phyloP scores from a whole-genome alignment of 1,284 basidiomycete species.

The Apiotrichum laibachii region DNA sequence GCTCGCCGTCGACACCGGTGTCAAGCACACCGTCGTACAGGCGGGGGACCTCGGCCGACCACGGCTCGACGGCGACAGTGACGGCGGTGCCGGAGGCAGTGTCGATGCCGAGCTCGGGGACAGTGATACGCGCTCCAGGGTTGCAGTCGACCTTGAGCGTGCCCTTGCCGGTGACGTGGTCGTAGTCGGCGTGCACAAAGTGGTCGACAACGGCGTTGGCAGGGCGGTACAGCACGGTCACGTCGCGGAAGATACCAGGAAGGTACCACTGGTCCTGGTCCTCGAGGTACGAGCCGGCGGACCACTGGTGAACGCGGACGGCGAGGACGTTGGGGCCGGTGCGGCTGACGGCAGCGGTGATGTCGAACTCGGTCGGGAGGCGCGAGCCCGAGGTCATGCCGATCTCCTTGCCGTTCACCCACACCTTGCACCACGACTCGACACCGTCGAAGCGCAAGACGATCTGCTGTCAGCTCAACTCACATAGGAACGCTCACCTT shows the following conservation, averaged over 20 bases:
- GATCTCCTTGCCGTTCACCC: slow-evolving; percentile 25
- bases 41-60: slow-evolving; percentile 27
- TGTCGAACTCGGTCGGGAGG: slow-evolving; percentile 26
- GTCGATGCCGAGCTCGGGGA: slow-evolving; percentile 22
- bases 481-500: background rate
- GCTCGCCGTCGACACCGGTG: slow-evolving; percentile 17
- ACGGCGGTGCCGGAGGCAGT: slow-evolving; percentile 6
- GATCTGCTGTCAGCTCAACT: background rate
- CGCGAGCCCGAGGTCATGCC: slow-evolving; percentile 20
- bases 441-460: slow-evolving; percentile 29
- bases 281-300: slow-evolving; percentile 18
- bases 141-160: slow-evolving; percentile 19
- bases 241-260: slow-evolving; percentile 23
- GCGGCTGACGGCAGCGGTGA: slow-evolving; percentile 3
- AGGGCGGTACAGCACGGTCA: slow-evolving; percentile 18
- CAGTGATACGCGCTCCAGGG: slow-evolving; percentile 10
- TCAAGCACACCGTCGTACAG: slow-evolving; percentile 20
- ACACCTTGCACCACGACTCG: slow-evolving; percentile 29
- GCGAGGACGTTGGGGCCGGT: slow-evolving; percentile 1
- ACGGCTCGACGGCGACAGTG: slow-evolving; percentile 17
- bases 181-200: slow-evolving; percentile 20
- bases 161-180: slow-evolving; percentile 13
- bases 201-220: slow-evolving; percentile 8
- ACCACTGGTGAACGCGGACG: slow-evolving; percentile 22
- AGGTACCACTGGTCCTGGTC: slow-evolving; percentile 27